Percentiles rank a stretch among this genome's conserved stretches.
phyloP scores from a whole-genome alignment of 441 rosid genomes.

The Geranium incanum region DNA sequence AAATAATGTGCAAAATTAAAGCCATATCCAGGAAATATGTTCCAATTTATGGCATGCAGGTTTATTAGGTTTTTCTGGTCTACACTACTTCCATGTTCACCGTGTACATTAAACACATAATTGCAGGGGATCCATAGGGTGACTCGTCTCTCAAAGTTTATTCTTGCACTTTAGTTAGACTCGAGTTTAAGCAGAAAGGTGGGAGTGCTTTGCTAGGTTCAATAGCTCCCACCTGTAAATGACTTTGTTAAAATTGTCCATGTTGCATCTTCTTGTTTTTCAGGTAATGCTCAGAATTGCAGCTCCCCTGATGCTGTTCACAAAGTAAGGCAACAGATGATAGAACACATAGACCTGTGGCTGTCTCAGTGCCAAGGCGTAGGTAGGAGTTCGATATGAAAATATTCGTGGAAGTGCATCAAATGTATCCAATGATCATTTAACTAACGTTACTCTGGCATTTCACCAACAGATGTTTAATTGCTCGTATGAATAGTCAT shows the following conservation, averaged over 20 bases:
- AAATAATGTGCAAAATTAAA: too few species aligned
- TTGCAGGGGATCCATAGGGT: too few species aligned
- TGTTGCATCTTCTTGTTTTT: constrained; percentile 9
- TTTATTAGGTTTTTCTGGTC: too few species aligned
- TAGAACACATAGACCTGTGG: constrained; percentile 82
- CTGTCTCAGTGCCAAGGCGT: constrained; percentile 56
- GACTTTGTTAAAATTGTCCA: neutral
- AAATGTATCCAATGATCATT: neutral
- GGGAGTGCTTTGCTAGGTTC: neutral
- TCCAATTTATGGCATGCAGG: too few species aligned
- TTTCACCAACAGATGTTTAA: constrained; percentile 20
- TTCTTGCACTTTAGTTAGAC: too few species aligned
- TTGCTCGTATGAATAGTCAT: constrained; percentile 10
- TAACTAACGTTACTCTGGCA: constrained; percentile 17
- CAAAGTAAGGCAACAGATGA: constrained; percentile 66
- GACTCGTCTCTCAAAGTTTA: too few species aligned
- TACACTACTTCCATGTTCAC: too few species aligned
- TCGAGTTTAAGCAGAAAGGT: neutral
- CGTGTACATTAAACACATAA: too few species aligned
- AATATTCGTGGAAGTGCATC: constrained; percentile 1
- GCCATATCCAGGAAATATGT: too few species aligned
- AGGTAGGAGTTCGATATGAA: constrained; percentile 28
- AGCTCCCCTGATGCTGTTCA: constrained; percentile 75
- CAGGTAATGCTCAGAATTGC: constrained; percentile 73
- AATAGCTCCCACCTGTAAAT: neutral